phyloP scores from a whole-genome alignment of 2,329 filamentous ascomycete species.

The Xylariaceae sp. region DNA sequence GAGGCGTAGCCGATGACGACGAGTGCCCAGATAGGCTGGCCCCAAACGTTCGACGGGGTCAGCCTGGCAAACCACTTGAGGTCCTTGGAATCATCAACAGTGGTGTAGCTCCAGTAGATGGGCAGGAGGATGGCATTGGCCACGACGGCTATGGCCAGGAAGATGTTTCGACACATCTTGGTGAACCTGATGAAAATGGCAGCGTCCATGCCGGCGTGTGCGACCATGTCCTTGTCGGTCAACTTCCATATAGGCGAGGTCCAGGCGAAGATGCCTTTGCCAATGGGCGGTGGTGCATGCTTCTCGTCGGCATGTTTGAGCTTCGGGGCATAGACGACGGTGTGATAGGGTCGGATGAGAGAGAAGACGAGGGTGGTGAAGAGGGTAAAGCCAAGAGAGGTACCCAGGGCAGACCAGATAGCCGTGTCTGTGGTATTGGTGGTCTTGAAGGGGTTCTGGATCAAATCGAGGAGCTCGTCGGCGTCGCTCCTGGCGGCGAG shows the following conservation, averaged over 20 bases:
- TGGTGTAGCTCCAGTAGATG: slow-evolving; percentile 61
- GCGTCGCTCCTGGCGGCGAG: not conserved
- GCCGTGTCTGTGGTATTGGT: slow-evolving; percentile 36
- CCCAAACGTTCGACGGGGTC: slow-evolving; percentile 54
- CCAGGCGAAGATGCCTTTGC: slow-evolving; percentile 87
- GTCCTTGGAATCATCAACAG: slow-evolving; percentile 25
- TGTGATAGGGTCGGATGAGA: slow-evolving; percentile 84
- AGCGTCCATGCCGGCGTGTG: slow-evolving; percentile 87
- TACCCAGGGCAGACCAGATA: slow-evolving; percentile 73
- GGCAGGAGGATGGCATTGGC: slow-evolving; percentile 78
- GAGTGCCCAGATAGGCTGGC: slow-evolving; percentile 53
- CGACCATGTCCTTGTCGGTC: slow-evolving; percentile 70
- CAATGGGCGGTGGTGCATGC: slow-evolving; percentile 81
- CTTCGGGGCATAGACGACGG: slow-evolving; percentile 89
- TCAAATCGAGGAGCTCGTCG: not conserved
- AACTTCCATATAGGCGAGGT: slow-evolving; percentile 72
- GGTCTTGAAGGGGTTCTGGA: not conserved
- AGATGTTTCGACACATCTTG: slow-evolving; percentile 90
- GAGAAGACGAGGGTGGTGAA: slow-evolving; percentile 80
- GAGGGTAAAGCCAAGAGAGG: slow-evolving; percentile 71
- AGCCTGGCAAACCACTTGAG: slow-evolving; percentile 54
- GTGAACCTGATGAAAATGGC: slow-evolving; percentile 85
- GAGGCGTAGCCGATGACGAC: slow-evolving; percentile 61
- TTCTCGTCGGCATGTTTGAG: slow-evolving; percentile 87
- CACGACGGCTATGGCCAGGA: slow-evolving; percentile 66